phyloP scores from a whole-genome alignment of 2,329 filamentous ascomycete species.

The Ustulina deusta region DNA sequence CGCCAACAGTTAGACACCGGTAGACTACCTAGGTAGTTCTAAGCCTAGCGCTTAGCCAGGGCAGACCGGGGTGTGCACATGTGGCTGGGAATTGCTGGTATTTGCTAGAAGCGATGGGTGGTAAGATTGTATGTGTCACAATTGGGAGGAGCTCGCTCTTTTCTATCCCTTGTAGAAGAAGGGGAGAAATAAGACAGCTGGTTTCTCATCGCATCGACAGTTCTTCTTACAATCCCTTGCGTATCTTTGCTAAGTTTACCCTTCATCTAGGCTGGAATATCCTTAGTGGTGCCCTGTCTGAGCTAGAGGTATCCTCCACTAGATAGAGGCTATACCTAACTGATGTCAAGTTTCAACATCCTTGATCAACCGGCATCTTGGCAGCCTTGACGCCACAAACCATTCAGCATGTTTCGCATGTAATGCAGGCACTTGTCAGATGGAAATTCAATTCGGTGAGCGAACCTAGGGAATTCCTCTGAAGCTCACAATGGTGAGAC shows the following conservation, averaged over 20 bases:
- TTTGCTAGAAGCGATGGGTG: background rate
- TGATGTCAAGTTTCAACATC: background rate
- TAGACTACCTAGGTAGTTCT: background rate
- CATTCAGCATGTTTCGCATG: background rate
- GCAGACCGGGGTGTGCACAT: background rate
- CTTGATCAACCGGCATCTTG: background rate
- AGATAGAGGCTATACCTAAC: background rate
- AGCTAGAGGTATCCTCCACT: background rate
- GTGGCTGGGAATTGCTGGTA: background rate
- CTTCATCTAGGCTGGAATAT: background rate
- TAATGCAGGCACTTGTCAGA: background rate
- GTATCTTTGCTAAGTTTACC: background rate
- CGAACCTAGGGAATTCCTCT: constrained; percentile 1
- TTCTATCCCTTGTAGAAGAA: background rate
- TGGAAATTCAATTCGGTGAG: constrained; percentile 13
- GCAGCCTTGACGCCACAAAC: background rate
- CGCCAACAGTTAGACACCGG: too few species aligned
- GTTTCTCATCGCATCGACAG: background rate
- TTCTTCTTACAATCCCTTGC: background rate
- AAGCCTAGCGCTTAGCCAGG: background rate
- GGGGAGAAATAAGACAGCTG: background rate
- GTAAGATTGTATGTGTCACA: background rate
- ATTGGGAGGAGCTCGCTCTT: background rate
- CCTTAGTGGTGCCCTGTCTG: background rate
- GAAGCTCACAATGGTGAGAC: background rate